These are phyloP conservation scores for Fusarium pseudoanthophilum DNA, from an alignment of 2,329 filamentous ascomycete genomes.

Conservation along the genomic window DNA sequence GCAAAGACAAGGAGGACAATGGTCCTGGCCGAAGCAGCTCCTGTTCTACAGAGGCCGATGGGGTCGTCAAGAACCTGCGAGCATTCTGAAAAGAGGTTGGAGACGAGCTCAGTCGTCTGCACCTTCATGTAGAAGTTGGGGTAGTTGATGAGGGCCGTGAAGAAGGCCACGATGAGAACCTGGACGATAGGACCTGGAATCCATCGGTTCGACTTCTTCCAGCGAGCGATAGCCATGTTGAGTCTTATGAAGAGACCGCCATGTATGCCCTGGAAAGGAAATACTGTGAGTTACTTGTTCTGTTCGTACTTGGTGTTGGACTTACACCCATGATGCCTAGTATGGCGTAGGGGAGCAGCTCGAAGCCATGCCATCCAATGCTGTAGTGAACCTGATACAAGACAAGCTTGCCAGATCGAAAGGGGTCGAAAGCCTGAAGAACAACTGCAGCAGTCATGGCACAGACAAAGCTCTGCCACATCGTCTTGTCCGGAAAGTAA, in stretches of 20 bases:
- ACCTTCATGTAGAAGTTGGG: slow-evolving; percentile 97
- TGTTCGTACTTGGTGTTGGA: not conserved
- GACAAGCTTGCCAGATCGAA: slow-evolving; percentile 93
- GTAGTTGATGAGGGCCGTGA: slow-evolving; percentile 92
- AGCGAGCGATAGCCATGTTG: slow-evolving; percentile 87
- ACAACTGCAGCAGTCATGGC: slow-evolving; percentile 98
- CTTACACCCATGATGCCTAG: slow-evolving; percentile 83
- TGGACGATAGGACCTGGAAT: slow-evolving; percentile 81
- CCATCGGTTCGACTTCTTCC: slow-evolving; percentile 75
- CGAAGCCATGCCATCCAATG: slow-evolving; percentile 92
- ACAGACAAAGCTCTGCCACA: slow-evolving; percentile 99
- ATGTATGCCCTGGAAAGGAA: slow-evolving; percentile 74
- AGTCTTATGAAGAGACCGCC: slow-evolving; percentile 94
- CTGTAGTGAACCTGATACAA: slow-evolving; percentile 96
- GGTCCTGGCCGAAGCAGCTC: slow-evolving; percentile 82
- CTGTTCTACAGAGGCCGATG: slow-evolving; percentile 89
- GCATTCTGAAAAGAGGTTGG: slow-evolving; percentile 92
- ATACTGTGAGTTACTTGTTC: slow-evolving; percentile 17
- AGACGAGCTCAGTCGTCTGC: slow-evolving; percentile 90
- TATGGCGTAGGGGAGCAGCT: slow-evolving; percentile 86
- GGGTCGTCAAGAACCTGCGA: slow-evolving; percentile 83
- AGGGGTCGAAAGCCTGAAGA: slow-evolving; percentile 91
- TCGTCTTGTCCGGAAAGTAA: slow-evolving; percentile 98
- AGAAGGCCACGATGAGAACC: slow-evolving; percentile 79
- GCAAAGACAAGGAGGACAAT: slow-evolving; percentile 86